Conservation (phyloP, 2,329 filamentous ascomycete species). For the Phyllosticta capitalensis region DNA sequence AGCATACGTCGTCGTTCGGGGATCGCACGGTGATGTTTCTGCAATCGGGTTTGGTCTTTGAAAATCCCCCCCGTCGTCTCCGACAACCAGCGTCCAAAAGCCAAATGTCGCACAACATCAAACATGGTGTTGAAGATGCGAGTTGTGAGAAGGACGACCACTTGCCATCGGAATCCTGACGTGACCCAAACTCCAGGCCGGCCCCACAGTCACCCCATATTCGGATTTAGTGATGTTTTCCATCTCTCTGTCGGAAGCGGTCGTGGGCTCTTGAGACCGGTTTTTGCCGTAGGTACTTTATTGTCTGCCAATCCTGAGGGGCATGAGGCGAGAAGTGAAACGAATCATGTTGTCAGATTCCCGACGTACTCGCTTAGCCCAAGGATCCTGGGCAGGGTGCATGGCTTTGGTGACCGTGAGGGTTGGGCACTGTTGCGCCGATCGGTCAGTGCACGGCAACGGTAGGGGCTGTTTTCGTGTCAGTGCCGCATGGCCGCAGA, state of each 20-base stretch:
- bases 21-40: neutral
- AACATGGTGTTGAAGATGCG: neutral
- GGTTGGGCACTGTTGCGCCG: constrained; percentile 3
- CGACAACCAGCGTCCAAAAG: neutral
- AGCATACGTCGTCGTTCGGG: constrained; percentile 5
- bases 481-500: constrained; percentile 8
- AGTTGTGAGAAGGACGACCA: neutral
- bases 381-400: constrained; percentile 8
- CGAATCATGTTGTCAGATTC: constrained; percentile 10
- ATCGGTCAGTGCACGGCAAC: constrained; percentile 7
- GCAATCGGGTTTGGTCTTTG: neutral
- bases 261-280: constrained; percentile 7
- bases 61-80: neutral
- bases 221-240: neutral
- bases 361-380: constrained; percentile 3
- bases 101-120: neutral
- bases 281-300: constrained; percentile 7
- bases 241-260: neutral
- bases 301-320: constrained; percentile 7
- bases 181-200: neutral
- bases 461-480: constrained; percentile 5
- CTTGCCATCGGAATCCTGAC: neutral
- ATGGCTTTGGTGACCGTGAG: constrained; percentile 2
- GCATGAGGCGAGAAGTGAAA: constrained; percentile 8
- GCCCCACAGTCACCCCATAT: constrained; percentile 1